A percentile compares a stretch with the other conserved stretches of the same genome.
Conservation (phyloP, 768 basidiomycete species). For the Myochromella boudieri region DNA sequence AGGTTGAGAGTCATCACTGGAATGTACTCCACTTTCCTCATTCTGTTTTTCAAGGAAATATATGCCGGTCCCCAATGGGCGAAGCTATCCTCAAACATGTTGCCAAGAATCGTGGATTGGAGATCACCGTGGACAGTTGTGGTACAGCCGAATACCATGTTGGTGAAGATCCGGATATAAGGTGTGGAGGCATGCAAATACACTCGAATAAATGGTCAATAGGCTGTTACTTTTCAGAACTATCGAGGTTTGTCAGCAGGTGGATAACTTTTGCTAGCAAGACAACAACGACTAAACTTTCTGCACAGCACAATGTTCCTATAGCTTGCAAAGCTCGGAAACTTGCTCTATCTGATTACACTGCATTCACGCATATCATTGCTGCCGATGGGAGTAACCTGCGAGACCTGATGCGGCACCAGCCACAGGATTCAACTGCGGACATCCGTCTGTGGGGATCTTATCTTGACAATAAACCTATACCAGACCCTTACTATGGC, state of each 20-base stretch:
- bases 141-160: constrained; percentile 85
- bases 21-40: neutral
- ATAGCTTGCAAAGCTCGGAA: constrained; percentile 72
- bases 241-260: constrained; percentile 69
- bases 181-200: constrained; percentile 39
- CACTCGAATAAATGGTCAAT: neutral
- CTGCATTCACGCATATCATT: constrained; percentile 77
- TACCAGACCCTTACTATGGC: constrained; percentile 87
- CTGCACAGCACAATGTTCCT: constrained; percentile 64
- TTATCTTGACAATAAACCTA: constrained; percentile 66
- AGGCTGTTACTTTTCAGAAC: constrained; percentile 38
- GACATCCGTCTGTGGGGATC: constrained; percentile 79
- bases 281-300: neutral
- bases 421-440: constrained; percentile 53
- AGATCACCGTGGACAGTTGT: constrained; percentile 77
- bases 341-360: constrained; percentile 67
- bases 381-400: constrained; percentile 83
- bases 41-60: constrained; percentile 54
- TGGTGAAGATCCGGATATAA: constrained; percentile 80
- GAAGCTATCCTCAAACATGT: constrained; percentile 80
- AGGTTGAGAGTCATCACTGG: constrained; percentile 24
- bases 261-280: constrained; percentile 20
- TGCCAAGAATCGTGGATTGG: constrained; percentile 63
- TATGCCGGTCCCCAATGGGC: constrained; percentile 91
- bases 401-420: constrained; percentile 53